Percentiles rank a stretch among this genome's conserved stretches.
phyloP scores from a whole-genome alignment of 768 basidiomycete species.

The Collybiopsis luxurians region DNA sequence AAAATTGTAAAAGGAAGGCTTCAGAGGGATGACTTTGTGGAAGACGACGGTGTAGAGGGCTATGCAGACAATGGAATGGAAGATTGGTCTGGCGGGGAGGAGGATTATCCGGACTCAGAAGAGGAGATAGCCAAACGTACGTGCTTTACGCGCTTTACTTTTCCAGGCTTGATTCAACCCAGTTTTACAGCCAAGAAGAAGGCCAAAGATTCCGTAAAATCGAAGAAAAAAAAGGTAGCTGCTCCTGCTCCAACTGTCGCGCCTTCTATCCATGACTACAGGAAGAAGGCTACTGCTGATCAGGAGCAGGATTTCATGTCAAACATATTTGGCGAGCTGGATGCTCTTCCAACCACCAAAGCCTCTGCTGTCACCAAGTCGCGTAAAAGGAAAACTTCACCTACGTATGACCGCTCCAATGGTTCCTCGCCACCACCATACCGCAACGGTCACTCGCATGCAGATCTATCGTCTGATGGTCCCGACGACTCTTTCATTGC shows the following conservation, averaged over 20 bases:
- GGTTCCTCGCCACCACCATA: constrained; percentile 41
- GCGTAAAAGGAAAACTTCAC: constrained; percentile 70
- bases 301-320: constrained; percentile 92
- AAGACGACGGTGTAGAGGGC: constrained; percentile 87
- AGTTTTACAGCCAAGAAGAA: constrained; percentile 37
- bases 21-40: constrained; percentile 89
- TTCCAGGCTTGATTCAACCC: neutral
- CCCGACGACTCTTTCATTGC: constrained; percentile 30
- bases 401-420: constrained; percentile 36
- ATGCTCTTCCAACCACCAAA: constrained; percentile 3
- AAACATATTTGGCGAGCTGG: constrained; percentile 71
- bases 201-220: constrained; percentile 40
- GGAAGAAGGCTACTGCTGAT: constrained; percentile 68
- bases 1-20: constrained; percentile 81
- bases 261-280: constrained; percentile 76
- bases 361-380: constrained; percentile 19
- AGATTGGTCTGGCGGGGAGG: constrained; percentile 72
- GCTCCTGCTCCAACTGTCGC: constrained; percentile 49
- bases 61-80: constrained; percentile 98
- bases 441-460: constrained; percentile 29
- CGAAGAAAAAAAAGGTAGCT: constrained; percentile 41
- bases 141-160: constrained; percentile 11
- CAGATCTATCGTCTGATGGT: constrained; percentile 48
- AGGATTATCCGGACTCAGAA: constrained; percentile 56
- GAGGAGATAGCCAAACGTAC: constrained; percentile 48